Percentiles rank a stretch among this genome's conserved stretches.
Conservation (phyloP, 23 red algal species). For the Gracilaria gracilis region DNA sequence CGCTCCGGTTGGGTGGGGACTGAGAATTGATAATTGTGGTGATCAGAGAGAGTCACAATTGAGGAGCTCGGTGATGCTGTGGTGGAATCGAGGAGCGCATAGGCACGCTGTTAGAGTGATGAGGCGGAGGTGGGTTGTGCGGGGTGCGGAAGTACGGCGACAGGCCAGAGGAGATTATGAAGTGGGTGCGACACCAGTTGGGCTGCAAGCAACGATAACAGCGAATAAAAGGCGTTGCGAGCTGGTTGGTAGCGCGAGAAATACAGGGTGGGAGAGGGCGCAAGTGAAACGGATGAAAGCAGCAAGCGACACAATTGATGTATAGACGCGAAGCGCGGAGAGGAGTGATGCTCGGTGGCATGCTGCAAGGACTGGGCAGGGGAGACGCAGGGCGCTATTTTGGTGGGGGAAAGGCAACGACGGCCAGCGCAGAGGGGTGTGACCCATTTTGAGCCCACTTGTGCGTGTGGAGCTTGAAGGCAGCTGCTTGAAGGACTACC, state of each 20-base stretch:
- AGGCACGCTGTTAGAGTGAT: conserved; percentile 17
- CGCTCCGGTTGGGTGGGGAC: neutral
- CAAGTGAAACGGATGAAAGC: conserved; percentile 21
- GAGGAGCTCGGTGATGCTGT: neutral
- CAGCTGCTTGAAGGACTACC: no score
- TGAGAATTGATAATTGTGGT: neutral
- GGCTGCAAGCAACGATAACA: conserved; percentile 4
- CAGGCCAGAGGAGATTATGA: conserved; percentile 3
- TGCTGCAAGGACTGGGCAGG: conserved; percentile 20
- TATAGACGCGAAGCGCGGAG: neutral
- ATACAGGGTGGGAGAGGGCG: conserved; percentile 38
- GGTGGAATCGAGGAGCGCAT: conserved; percentile 5
- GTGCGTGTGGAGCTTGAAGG: no score
- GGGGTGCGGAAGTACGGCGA: conserved; percentile 21
- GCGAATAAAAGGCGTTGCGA: conserved; percentile 18
- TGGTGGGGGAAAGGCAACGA: no score
- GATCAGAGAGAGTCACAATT: neutral
- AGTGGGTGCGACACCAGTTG: conserved; percentile 23
- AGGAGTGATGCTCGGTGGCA: neutral
- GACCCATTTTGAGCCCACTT: no score
- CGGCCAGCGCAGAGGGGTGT: no score
- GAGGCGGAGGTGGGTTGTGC: neutral
- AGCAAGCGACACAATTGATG: conserved; percentile 21
- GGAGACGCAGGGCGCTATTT: no score
- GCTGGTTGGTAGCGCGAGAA: conserved; percentile 20